phyloP scores from a whole-genome alignment of 2,329 filamentous ascomycete genomes.

The Microdochium nivale region DNA sequence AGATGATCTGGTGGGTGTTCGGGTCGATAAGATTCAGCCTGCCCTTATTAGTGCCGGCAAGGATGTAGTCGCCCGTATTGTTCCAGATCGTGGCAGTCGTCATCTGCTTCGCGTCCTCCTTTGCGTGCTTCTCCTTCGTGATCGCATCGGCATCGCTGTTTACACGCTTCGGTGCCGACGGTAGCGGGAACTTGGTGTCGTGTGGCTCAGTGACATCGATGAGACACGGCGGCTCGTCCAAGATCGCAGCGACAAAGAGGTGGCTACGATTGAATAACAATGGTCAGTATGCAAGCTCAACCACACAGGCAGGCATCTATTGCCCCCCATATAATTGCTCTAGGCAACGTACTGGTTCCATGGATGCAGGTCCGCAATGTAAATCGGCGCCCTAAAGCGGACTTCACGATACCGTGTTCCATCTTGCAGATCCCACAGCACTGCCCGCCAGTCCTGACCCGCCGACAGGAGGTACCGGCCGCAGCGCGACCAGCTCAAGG shows the following conservation, averaged over 20 bases:
- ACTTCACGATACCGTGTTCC: slow-evolving; percentile 70
- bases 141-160: slow-evolving; percentile 62
- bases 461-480: slow-evolving; percentile 87
- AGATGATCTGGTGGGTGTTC: slow-evolving; percentile 70
- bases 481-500: slow-evolving; percentile 88
- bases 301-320: too few species aligned
- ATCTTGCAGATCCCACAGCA: slow-evolving; percentile 81
- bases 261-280: slow-evolving; percentile 40
- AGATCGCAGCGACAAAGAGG: slow-evolving; percentile 83
- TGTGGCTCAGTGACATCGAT: slow-evolving; percentile 68
- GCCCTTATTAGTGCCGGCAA: slow-evolving; percentile 90
- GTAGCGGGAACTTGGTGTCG: slow-evolving; percentile 67
- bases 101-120: slow-evolving; percentile 88
- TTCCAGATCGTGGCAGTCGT: slow-evolving; percentile 92
- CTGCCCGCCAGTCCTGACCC: slow-evolving; percentile 93
- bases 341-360: slow-evolving; percentile 62
- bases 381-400: slow-evolving; percentile 86
- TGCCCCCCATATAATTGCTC: neutral
- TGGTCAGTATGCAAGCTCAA: neutral
- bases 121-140: slow-evolving; percentile 72
- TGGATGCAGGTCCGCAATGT: slow-evolving; percentile 92
- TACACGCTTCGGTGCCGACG: slow-evolving; percentile 72
- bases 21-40: slow-evolving; percentile 94
- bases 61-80: slow-evolving; percentile 74
- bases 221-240: slow-evolving; percentile 84